Percentiles rank a stretch among this genome's conserved stretches.
Evolutionary conservation across 2,329 filamentous ascomycete genomes (phyloP).

Genomic region (Claviceps maximensis): DNA sequence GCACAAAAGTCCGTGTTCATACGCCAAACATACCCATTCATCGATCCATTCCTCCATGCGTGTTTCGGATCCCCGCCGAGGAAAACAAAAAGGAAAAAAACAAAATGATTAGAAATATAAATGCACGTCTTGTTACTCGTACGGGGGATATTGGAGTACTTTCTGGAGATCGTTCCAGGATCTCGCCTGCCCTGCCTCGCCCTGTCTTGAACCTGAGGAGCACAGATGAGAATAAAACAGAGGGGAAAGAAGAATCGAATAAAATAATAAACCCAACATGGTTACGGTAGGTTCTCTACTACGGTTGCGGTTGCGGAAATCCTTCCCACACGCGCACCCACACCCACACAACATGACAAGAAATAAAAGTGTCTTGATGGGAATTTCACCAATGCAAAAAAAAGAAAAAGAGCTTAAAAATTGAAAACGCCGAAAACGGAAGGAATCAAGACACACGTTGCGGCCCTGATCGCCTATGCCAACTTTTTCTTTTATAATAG

Average conservation of each 20-base stretch:
- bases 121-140: neutral
- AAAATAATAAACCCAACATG: no score
- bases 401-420: neutral
- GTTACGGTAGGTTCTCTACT: no score
- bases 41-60: neutral
- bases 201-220: neutral
- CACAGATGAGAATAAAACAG: neutral
- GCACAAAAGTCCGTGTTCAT: neutral
- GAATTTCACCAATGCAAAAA: neutral
- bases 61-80: neutral
- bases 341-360: neutral
- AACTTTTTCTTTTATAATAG: conserved; percentile 1
- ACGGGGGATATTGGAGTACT: neutral
- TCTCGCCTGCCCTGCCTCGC: neutral
- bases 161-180: neutral
- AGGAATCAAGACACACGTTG: neutral
- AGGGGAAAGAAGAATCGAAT: neutral
- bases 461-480: conserved; percentile 4
- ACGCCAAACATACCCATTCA: neutral
- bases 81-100: neutral
- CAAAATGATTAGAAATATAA: neutral
- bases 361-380: neutral
- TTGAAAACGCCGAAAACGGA: neutral
- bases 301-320: no score
- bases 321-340: neutral